Percentiles rank a stretch among this genome's conserved stretches.
Evolutionary conservation across 495 filamentous ascomycete genomes (phyloP).

Genomic region (Astrocystis sublimbata): DNA sequence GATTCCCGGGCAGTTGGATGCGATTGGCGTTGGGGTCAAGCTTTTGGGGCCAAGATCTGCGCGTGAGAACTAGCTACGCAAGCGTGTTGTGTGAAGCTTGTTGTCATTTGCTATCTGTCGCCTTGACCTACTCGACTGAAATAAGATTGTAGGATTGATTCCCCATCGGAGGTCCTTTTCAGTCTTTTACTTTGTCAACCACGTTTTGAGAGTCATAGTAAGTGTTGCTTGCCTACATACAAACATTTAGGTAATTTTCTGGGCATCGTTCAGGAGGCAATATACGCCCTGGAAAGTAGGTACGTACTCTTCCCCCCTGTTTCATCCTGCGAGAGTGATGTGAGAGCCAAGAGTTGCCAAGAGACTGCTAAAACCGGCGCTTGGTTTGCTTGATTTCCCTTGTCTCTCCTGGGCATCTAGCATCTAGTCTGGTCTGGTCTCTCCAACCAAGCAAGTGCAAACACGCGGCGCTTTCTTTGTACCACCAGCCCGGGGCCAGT

Average conservation of each 20-base stretch:
- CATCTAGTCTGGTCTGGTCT: not conserved
- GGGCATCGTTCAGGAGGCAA: no score
- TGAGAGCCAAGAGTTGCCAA: conserved; percentile 7
- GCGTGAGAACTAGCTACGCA: not conserved
- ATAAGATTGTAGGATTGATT: no score
- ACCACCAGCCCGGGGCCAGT: not conserved
- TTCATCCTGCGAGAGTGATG: not conserved
- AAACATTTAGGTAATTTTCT: no score
- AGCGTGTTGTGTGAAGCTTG: not conserved
- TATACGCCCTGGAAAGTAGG: not conserved
- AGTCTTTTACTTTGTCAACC: no score
- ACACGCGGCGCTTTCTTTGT: conserved; percentile 1
- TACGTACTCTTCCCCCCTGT: not conserved
- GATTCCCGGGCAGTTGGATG: no score
- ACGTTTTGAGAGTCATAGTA: no score
- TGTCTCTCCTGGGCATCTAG: no score
- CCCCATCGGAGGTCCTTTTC: no score
- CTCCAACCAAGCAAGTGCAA: not conserved
- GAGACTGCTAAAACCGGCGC: conserved; percentile 2
- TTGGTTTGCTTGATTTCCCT: no score
- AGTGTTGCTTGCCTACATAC: no score
- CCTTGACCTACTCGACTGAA: no score
- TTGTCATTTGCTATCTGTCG: not conserved
- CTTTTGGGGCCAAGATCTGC: not conserved
- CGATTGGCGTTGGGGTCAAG: not conserved